Base-by-base conservation (phyloP, 129 eudicot species). In the Tanacetum coccineum region DNA sequence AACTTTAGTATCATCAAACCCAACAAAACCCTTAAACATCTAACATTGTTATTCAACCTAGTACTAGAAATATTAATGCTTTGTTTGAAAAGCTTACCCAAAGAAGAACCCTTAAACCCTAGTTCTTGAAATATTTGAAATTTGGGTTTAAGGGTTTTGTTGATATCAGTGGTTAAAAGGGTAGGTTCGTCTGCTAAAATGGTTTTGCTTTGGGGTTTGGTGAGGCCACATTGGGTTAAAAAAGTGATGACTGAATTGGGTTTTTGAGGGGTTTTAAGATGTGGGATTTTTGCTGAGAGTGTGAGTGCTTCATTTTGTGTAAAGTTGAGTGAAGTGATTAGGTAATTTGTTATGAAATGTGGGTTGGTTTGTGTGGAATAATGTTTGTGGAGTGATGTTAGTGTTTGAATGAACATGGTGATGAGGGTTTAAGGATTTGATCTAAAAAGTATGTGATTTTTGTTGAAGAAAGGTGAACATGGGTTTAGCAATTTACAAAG, bases 81-180 rank as follows among this genome's bases (percentile, higher is more conserved):
- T 21, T 20, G 13, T 13, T 32, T 55, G 4, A 73, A 4, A 13
- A 81, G 8, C 17, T 74, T 79, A 3, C 20, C 73, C 17, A 74
- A 50, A 56, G 21, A 64, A 42, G 73, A 58, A 20, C 65, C 73
- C 48, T n/a, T n/a, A n/a, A 79, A 6, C 10, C 81, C 79, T 12
- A 76, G 19, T 6, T 68, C 56, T 7, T 55, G 59, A 2, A 81
- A 61, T 25, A 55, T 20, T 59, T 50, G 63, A 17, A 81, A 28
- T 64, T 73, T 81, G 28, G 76, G n/a, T n/a, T n/a, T n/a, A n/a
- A n/a, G n/a, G n/a, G n/a, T n/a, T n/a, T n/a, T n/a, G n/a, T n/a
- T n/a, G n/a, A n/a, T n/a, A n/a, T n/a, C n/a, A n/a, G n/a, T n/a
- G 76, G 76, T 65, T 52, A 81, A 28, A 4, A 81, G 17, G 45